These are phyloP conservation scores for Trichoderma reesei DNA, from an alignment of 495 filamentous ascomycete genomes.

Conservation along the genomic window DNA sequence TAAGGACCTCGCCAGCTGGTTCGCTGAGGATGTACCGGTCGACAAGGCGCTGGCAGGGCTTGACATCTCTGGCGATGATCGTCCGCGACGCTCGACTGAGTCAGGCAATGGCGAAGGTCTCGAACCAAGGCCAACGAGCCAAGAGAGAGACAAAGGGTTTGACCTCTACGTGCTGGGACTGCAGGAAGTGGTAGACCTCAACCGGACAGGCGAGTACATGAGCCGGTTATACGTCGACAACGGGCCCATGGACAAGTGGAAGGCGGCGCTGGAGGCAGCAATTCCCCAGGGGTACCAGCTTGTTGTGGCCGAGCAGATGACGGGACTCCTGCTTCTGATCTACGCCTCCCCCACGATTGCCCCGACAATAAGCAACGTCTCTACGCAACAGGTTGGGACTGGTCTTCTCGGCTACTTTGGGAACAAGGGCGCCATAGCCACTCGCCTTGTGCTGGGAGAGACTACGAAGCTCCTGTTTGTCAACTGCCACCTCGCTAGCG, in stretches of 20 bases:
- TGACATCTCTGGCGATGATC: constrained; percentile 27
- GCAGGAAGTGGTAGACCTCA: constrained; percentile 86
- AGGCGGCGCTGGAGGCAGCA: constrained; percentile 55
- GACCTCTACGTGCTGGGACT: constrained; percentile 84
- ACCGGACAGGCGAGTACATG: constrained; percentile 47
- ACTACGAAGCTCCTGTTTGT: constrained; percentile 81
- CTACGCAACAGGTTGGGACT: constrained; percentile 70
- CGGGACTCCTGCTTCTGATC: constrained; percentile 75
- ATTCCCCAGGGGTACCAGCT: constrained; percentile 68
- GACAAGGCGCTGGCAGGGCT: constrained; percentile 48
- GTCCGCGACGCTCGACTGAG: constrained; percentile 12
- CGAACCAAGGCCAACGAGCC: constrained; percentile 24
- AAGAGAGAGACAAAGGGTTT: constrained; percentile 48
- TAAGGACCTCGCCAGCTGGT: constrained; percentile 79
- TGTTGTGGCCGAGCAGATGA: constrained; percentile 72
- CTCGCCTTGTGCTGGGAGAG: constrained; percentile 79
- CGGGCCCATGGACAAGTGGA: constrained; percentile 63
- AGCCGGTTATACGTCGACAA: constrained; percentile 63
- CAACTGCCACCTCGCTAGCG: constrained; percentile 84
- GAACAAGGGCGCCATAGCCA: constrained; percentile 85
- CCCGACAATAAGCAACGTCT: constrained; percentile 63
- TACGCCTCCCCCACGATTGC: constrained; percentile 71
- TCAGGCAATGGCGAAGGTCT: constrained; percentile 25
- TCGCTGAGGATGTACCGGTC: constrained; percentile 64
- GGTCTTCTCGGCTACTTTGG: constrained; percentile 87